Percentiles rank a stretch among this genome's conserved stretches.
Conservation (phyloP, 2,329 filamentous ascomycete genomes). For the Apiospora aurea region DNA sequence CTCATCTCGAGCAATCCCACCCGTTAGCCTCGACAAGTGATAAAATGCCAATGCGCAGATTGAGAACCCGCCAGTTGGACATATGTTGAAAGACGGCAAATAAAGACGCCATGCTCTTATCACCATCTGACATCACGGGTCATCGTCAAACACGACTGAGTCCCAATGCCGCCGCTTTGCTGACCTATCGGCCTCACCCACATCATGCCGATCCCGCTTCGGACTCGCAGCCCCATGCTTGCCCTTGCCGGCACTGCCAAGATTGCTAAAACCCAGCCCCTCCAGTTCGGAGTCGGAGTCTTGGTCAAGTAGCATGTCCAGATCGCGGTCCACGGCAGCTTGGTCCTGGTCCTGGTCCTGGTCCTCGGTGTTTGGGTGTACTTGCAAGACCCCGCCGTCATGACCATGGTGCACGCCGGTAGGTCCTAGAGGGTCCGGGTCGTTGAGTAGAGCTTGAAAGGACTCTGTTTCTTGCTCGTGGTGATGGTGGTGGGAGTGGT, state of each 20-base stretch:
- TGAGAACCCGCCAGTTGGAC: neutral
- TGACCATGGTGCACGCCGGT: constrained; percentile 30
- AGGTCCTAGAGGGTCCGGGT: constrained; percentile 48
- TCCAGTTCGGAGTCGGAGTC: constrained; percentile 36
- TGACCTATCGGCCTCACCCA: constrained; percentile 24
- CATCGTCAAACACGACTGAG: constrained; percentile 25
- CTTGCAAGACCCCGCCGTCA: constrained; percentile 19
- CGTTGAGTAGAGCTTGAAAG: constrained; percentile 62
- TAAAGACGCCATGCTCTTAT: neutral
- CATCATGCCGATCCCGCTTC: constrained; percentile 23
- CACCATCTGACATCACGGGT: neutral
- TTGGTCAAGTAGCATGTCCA: constrained; percentile 43
- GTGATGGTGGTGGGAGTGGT: constrained; percentile 35
- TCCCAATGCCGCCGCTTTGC: constrained; percentile 29
- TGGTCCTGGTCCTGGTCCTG: constrained; percentile 34
- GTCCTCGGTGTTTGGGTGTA: neutral
- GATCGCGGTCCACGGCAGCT: constrained; percentile 38
- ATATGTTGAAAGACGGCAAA: no score
- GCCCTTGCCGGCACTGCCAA: constrained; percentile 21
- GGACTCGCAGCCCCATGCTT: neutral
- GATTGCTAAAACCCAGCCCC: constrained; percentile 27
- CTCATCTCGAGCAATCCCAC: neutral
- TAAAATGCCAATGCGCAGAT: neutral
- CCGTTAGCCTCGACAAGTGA: neutral
- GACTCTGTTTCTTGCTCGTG: constrained; percentile 50